A percentile compares a stretch with the other conserved stretches of the same genome.
These are phyloP conservation scores for Hanseniaspora mollemarum DNA, from an alignment of 805 yeast species.

Conservation along the genomic window DNA sequence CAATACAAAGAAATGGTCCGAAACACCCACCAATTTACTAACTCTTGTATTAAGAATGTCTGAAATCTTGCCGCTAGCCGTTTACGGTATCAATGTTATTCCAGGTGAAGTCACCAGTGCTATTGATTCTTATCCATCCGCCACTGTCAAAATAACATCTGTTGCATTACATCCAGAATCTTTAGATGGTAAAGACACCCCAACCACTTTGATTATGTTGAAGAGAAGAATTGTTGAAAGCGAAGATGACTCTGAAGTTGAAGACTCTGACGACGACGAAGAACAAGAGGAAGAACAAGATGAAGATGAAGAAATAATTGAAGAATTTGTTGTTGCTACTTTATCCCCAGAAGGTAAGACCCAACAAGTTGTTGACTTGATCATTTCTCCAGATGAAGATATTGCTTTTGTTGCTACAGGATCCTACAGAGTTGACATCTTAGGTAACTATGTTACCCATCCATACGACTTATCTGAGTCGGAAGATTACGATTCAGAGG, in stretches of 20 bases:
- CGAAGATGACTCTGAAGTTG: constrained; percentile 33
- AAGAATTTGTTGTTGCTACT: constrained; percentile 79
- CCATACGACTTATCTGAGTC: constrained; percentile 58
- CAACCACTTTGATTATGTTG: constrained; percentile 81
- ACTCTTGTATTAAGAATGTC: constrained; percentile 43
- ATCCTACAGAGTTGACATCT: constrained; percentile 80
- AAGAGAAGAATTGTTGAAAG: constrained; percentile 50
- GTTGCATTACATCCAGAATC: constrained; percentile 87
- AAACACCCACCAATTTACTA: no score
- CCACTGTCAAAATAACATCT: constrained; percentile 80
- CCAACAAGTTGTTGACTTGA: constrained; percentile 85
- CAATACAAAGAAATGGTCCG: no score
- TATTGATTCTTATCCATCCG: constrained; percentile 73
- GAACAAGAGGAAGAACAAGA: constrained; percentile 28
- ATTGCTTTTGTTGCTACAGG: constrained; percentile 91
- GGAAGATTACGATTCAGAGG: constrained; percentile 44
- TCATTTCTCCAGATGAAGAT: constrained; percentile 87
- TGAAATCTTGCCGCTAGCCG: constrained; percentile 67
- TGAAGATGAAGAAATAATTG: constrained; percentile 51
- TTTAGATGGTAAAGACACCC: constrained; percentile 67
- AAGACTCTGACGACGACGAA: constrained; percentile 28
- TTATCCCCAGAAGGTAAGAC: constrained; percentile 70
- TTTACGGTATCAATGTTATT: constrained; percentile 70
- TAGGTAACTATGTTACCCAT: constrained; percentile 94
- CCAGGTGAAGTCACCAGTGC: constrained; percentile 88